Percentiles rank a stretch among this genome's conserved stretches.
These are phyloP conservation scores for Asterionellopsis glacialis DNA, from an alignment of 108 stramenopile species.

Conservation along the genomic window DNA sequence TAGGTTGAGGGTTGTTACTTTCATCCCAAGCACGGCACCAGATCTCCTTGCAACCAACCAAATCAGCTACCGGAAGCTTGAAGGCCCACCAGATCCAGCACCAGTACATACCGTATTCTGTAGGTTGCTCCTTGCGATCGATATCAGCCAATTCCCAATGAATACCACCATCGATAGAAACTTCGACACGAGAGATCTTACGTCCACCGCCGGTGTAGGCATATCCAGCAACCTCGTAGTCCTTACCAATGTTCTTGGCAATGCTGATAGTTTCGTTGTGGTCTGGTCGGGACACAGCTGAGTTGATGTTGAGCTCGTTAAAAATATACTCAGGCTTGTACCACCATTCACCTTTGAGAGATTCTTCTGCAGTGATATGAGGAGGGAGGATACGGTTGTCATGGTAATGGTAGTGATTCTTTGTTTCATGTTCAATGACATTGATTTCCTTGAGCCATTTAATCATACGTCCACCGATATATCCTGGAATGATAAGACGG, in stretches of 20 bases:
- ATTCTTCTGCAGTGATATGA: constrained; percentile 89
- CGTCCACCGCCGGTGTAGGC: constrained; percentile 96
- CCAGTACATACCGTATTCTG: constrained; percentile 89
- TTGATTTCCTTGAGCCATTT: constrained; percentile 94
- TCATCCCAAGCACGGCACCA: constrained; percentile 96
- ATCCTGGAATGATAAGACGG: constrained; percentile 95
- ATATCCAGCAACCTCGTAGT: constrained; percentile 89
- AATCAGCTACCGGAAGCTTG: constrained; percentile 64
- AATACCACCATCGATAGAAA: constrained; percentile 81
- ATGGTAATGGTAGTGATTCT: constrained; percentile 97
- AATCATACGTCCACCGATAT: constrained; percentile 98
- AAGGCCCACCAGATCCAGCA: constrained; percentile 90
- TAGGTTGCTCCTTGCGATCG: constrained; percentile 76
- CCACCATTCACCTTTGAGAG: constrained; percentile 92
- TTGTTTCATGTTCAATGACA: constrained; percentile 86
- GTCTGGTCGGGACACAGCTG: constrained; percentile 85
- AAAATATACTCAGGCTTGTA: constrained; percentile 98
- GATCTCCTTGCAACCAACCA: constrained; percentile 87
- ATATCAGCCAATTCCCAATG: constrained; percentile 79
- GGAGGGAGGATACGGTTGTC: constrained; percentile 97
- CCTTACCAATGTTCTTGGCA: constrained; percentile 46
- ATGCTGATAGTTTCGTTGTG: constrained; percentile 89
- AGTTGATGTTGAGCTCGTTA: constrained; percentile 99
- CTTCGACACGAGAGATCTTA: constrained; percentile 86
- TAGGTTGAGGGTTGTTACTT: constrained; percentile 88